phyloP scores from a whole-genome alignment of 176 grass and related monocot genomes.

The Juncus effusus region DNA sequence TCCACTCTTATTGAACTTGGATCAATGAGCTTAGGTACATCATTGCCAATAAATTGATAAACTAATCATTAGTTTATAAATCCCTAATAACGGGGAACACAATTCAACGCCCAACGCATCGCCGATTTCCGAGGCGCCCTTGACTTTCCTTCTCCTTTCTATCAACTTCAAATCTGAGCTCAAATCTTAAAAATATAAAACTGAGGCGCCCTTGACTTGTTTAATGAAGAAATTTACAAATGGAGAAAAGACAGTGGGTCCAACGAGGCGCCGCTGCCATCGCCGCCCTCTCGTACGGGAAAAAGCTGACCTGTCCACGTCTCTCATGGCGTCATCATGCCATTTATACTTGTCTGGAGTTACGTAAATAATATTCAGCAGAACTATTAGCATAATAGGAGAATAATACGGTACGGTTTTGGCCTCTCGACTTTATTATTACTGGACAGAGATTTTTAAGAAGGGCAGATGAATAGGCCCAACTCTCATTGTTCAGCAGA shows the following conservation, averaged over 20 bases:
- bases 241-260: conserved; percentile 27
- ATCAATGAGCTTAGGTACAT: not conserved
- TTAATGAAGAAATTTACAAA: not conserved
- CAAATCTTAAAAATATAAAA: not conserved
- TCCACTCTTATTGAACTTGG: no score
- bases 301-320: not conserved
- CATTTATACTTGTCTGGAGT: not conserved
- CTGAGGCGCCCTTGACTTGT: no score
- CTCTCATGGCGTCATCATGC: conserved; percentile 6
- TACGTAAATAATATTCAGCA: not conserved
- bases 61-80: not conserved
- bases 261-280: conserved; percentile 14
- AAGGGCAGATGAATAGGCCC: no score
- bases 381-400: no score
- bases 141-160: not conserved
- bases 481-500: no score
- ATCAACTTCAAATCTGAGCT: not conserved
- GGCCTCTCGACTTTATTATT: no score
- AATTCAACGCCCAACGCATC: conserved; percentile 2
- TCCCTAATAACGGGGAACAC: not conserved
- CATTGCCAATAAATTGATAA: not conserved
- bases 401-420: no score
- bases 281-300: conserved; percentile 26
- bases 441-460: no score
- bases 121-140: conserved; percentile 13